Evolutionary conservation across 768 basidiomycete species (phyloP), one percentile per base, ranked within the genome.

Genomic region (Rhodotorula taiwanensis): DNA sequence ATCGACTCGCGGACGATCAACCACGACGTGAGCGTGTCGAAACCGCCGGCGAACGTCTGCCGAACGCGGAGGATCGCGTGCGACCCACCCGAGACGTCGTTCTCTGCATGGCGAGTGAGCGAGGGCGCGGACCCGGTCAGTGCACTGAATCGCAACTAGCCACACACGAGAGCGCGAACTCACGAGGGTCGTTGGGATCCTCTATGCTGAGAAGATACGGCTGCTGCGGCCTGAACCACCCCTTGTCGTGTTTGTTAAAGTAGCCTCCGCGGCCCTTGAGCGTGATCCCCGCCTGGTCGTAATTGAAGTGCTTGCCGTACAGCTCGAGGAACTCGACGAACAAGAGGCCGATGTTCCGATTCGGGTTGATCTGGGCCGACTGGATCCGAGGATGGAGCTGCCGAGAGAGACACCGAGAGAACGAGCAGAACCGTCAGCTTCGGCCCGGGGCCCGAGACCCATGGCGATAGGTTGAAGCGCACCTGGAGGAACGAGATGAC

Each of bases 271-370:
- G 89, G 41, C 88, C 82, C 44, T 86, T 81, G 27, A 98, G 75
- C 18, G 89, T 91, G 67, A 99, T 89, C 14, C 94, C 94, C 5
- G 72, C 67, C 53, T 56, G 57, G 57, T 73, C 70, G 70, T 90
- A 95, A 75, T 93, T 92, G 81, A 97, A 98, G 75, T 84, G 84
- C 52, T 81, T 79, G 21, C 93, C 94, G 75, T 98, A 98, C 18
- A 94, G 80, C 79, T 98, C 93, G 73, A 98, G 95, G 74, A 98
- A 97, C 76, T 99, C 95, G 80, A 97, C 83, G 49, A 95, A 81
- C 58, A 99, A 78, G n/a, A 93, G 88, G 3, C 95, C 95, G 15
- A 98, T 80, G 72, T 98, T 98, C 71, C 82, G 80, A 69, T 85
- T 83, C 1, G 91, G 83, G 70, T 93, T 84, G 33, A 99, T 89